Percentiles rank a stretch among this genome's conserved stretches.
phyloP scores from a whole-genome alignment of 306 rosid genomes.

The Acmispon strigosus region DNA sequence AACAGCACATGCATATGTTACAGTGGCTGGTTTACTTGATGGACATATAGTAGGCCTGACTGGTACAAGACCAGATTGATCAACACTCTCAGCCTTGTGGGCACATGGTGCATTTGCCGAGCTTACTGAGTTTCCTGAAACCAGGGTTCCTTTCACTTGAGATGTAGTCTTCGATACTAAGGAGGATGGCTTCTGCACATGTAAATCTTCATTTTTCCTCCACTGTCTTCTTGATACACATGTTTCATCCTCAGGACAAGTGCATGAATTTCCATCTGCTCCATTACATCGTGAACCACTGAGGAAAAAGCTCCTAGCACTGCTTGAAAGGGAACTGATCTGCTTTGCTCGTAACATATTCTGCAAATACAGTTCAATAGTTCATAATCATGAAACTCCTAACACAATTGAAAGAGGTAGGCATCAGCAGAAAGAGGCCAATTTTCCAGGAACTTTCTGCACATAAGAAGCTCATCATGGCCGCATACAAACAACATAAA shows the following conservation, averaged over 20 bases:
- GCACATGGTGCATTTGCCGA: constrained; percentile 31
- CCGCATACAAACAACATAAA: background rate
- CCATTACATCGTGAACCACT: constrained; percentile 64
- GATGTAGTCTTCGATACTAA: constrained; percentile 34
- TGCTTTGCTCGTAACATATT: constrained; percentile 83
- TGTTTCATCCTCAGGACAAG: constrained; percentile 74
- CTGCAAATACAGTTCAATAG: constrained; percentile 25
- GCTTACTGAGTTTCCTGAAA: constrained; percentile 36
- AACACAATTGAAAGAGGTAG: background rate
- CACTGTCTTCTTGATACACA: constrained; percentile 53
- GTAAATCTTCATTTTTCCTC: constrained; percentile 33
- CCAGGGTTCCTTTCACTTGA: constrained; percentile 39
- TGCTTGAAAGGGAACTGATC: constrained; percentile 57
- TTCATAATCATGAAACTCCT: background rate
- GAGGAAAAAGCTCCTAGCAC: constrained; percentile 73
- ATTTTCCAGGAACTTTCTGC: background rate
- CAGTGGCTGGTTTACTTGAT: constrained; percentile 42
- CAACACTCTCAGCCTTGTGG: constrained; percentile 32
- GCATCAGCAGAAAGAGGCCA: background rate
- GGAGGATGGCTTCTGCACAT: constrained; percentile 46
- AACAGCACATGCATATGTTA: constrained; percentile 35
- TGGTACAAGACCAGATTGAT: constrained; percentile 27
- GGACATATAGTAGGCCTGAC: constrained; percentile 29
- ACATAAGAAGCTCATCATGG: background rate
- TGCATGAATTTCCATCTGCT: constrained; percentile 72